These are phyloP conservation scores for Trichosporon sp. DNA, from an alignment of 1,284 basidiomycete species.

Conservation along the genomic window DNA sequence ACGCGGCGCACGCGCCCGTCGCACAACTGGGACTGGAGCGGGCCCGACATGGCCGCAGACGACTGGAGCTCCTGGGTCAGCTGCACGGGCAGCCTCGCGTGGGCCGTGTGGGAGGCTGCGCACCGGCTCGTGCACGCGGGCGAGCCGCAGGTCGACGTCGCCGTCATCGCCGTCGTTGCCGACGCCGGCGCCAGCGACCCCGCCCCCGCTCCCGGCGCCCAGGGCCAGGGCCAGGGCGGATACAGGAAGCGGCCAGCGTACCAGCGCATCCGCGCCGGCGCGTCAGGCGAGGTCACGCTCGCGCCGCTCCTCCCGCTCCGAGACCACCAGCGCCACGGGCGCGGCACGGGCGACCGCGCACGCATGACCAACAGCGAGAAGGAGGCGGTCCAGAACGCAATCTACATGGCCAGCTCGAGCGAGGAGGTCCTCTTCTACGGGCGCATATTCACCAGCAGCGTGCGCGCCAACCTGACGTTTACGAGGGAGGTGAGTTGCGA, in stretches of 20 bases:
- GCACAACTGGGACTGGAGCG: slow-evolving; percentile 15
- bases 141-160: slow-evolving; percentile 16
- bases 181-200: background rate
- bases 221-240: too few relatives aligned
- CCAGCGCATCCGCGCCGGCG: background rate
- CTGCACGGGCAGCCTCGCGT: slow-evolving; percentile 18
- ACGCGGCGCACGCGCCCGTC: slow-evolving; percentile 21
- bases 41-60: slow-evolving; percentile 16
- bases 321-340: background rate
- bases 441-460: slow-evolving; percentile 29
- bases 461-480: slow-evolving; percentile 25
- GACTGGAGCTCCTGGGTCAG: slow-evolving; percentile 33
- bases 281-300: slow-evolving; percentile 9
- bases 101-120: slow-evolving; percentile 35
- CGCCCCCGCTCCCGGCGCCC: too few relatives aligned
- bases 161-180: slow-evolving; percentile 14
- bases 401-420: slow-evolving; percentile 11
- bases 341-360: slow-evolving; percentile 5
- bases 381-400: slow-evolving; percentile 19
- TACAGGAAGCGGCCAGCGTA: background rate
- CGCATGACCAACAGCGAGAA: slow-evolving; percentile 18
- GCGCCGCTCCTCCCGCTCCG: slow-evolving; percentile 3
- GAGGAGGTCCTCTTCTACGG: slow-evolving; percentile 34
- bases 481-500: slow-evolving; percentile 21
- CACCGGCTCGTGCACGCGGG: slow-evolving; percentile 14